A percentile compares a stretch with the other conserved stretches of the same genome.
phyloP scores from a whole-genome alignment of 768 basidiomycete genomes.

The Boletus vinaceobasis region DNA sequence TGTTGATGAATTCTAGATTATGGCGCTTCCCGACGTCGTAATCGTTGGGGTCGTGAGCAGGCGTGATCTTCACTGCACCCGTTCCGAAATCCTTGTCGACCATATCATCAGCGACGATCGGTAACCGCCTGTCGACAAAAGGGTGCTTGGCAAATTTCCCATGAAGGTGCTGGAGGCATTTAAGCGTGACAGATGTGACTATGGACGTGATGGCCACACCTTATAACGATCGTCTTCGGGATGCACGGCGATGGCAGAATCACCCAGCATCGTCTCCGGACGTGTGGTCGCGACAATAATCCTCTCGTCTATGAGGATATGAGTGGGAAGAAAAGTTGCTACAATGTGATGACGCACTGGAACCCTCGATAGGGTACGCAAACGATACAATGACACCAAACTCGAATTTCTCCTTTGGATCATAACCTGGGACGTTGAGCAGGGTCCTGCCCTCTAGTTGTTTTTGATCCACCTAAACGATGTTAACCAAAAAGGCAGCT shows the following conservation, averaged over 20 bases:
- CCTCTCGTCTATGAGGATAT: conserved; percentile 60
- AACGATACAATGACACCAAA: conserved; percentile 98
- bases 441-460: conserved; percentile 81
- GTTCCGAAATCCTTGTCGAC: conserved; percentile 97
- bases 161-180: conserved; percentile 66
- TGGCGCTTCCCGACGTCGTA: conserved; percentile 91
- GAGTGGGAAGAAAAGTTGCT: not conserved
- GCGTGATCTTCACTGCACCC: conserved; percentile 98
- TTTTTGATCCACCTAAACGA: conserved; percentile 81
- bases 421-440: conserved; percentile 91
- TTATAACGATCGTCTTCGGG: conserved; percentile 89
- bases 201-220: conserved; percentile 31
- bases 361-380: conserved; percentile 85
- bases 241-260: conserved; percentile 96
- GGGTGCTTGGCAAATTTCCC: conserved; percentile 91
- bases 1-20: conserved; percentile 87
- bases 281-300: conserved; percentile 95
- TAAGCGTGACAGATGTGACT: not conserved
- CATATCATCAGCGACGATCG: conserved; percentile 83
- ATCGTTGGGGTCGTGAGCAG: conserved; percentile 96
- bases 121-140: conserved; percentile 80
- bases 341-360: conserved; percentile 45
- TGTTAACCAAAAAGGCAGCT: not conserved
- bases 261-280: conserved; percentile 98
- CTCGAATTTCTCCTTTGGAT: conserved; percentile 91